Base-by-base conservation (phyloP, 148 eudicot species). In the Arbutus unedo region DNA sequence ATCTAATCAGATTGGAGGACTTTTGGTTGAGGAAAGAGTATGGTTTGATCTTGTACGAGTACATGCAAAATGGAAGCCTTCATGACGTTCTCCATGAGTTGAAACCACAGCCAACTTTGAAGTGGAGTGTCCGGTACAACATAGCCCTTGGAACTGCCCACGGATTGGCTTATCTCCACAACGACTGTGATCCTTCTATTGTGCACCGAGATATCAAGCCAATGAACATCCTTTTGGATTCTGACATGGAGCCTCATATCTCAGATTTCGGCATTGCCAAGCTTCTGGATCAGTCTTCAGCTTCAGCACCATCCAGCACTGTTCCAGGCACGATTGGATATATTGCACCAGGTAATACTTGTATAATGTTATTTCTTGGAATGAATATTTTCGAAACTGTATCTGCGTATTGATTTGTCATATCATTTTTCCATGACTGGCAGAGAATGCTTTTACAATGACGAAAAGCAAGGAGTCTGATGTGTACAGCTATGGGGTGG, bases 221-320 rank as follows among this genome's bases (percentile, higher is more conserved):
- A 18, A 92, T 79, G 86, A 95, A 95, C 76, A 92, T 95, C 21
- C 92, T 95, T 64, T 81, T 95, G 76, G 95, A 95, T 81, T 83
- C 90, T 5, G 94, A 95, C 0, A 82, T 95, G 93, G 98, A 92
- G 84, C 93, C 98, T 88, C 98, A 92, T 80, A 92, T 95, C 77
- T 92, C 98, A 43, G 98, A 95, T 85, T 95, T 93, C 74, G 98
- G 98, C 74, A 93, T 95, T 15, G 97, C 95, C 51, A 92, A 95
- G 85, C 91, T 95, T 77, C 84, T 93, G 77, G 92, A 92, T 81
- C 90, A 87, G 45, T 84, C 92, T 51, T 83, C 89, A 15, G 74
- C 83, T 80, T 76, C 91, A 21, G 47, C 84, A 47, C 82, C 87
- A 49, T 89, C 93, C 50, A 83, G 56, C 74, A 83, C 85, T 21